phyloP scores from a whole-genome alignment of 345 rosid species.

The rapeseed (Brassica napus) region Da-Ae NC_063436.1:16165501-16166000 shows the following conservation, averaged over 20 bases:
- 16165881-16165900: slow-evolving; percentile 48
- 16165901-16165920: slow-evolving; percentile 65
- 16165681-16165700: not conserved
- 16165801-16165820: slow-evolving; percentile 35
- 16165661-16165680: not conserved
- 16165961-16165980: slow-evolving; percentile 7
- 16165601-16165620: no score
- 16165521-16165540: no score
- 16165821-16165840: slow-evolving; percentile 23
- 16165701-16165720: not conserved
- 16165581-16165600: not conserved
- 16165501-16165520: not conserved
- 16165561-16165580: not conserved
- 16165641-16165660: not conserved
- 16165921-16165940: slow-evolving; percentile 1
- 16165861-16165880: slow-evolving; percentile 34
- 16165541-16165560: not conserved
- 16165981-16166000: not conserved
- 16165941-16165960: slow-evolving; percentile 26
- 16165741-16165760: not conserved
- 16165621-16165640: not conserved
- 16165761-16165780: not conserved
- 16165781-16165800: slow-evolving; percentile 36
- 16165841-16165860: slow-evolving; percentile 25
- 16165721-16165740: not conserved